Base-by-base conservation (phyloP, 2,329 filamentous ascomycete genomes). In the Talaromyces atroroseus region DNA sequence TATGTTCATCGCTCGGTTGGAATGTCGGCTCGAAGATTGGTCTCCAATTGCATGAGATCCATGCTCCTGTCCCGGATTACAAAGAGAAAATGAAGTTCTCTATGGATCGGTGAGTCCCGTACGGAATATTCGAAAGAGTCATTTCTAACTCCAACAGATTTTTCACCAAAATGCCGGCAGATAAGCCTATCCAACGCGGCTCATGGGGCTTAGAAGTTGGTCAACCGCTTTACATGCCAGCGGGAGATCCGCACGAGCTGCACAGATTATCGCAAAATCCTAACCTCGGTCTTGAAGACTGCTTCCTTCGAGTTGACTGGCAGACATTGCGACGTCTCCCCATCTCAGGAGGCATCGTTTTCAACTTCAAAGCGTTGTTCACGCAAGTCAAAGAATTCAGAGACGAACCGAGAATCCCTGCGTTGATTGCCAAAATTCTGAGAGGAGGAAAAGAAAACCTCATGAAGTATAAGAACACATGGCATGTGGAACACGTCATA, bases 331-430 rank as follows among this genome's bases (percentile, higher is more conserved):
- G 90, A 1, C 82, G 90, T 2, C 74, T 95, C 0, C 90, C 90
- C 0, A 76, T 95, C 0, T 90, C 87, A 0, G 89, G 82, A 0
- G 86, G 81, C 73, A 76, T 95, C 1, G 82, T 90, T 0, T 95
- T 95, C 76, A 95, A 94, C 70, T 95, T 92, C 81, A 95, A 92
- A 67, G 89, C 87, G 0, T 71, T 94, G 0, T 95, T 95, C 71
- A 94, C 89, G 0, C 87, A 88, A 0, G 69, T 95, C 0, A 68
- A 78, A 0, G 83, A 87, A 60, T 84, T 95, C 57, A 76, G 82
- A 2, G 78, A 87, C 56, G 90, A 95, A 68, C 82, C 88, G 0
- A 87, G 84, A 48, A 74, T 95, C 0, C 90, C 90, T 0, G 82
- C 81, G 0, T 68, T 95, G 5, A 53, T 90, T 1, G 70, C 84